A percentile compares a stretch with the other conserved stretches of the same genome.
phyloP scores from a whole-genome alignment of 768 basidiomycete genomes.

The Holtermannia corniformis region DNA sequence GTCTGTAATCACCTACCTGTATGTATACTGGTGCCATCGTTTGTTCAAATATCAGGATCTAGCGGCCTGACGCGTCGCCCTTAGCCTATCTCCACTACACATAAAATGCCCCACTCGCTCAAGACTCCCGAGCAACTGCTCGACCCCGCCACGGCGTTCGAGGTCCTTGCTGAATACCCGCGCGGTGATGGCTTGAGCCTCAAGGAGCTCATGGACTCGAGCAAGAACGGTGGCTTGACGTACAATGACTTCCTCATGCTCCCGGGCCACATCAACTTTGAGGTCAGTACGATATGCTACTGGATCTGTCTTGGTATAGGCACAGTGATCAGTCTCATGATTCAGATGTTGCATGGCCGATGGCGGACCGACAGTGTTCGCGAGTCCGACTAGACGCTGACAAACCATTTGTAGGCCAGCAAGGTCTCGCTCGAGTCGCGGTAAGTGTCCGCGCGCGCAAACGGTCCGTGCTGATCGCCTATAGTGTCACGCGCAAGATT shows the following conservation, averaged over 20 bases:
- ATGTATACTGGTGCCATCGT: too few species aligned
- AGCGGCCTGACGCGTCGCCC: too few species aligned
- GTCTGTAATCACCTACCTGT: too few species aligned
- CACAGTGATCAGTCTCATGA: too few species aligned
- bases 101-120: not conserved
- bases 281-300: conserved; percentile 47
- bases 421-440: conserved; percentile 2
- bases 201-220: conserved; percentile 74
- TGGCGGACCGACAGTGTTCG: too few species aligned
- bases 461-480: conserved; percentile 1
- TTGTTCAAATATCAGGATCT: too few species aligned
- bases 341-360: too few species aligned
- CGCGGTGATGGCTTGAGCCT: conserved; percentile 74
- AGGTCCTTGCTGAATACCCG: conserved; percentile 62
- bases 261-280: conserved; percentile 92
- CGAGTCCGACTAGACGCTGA: too few species aligned
- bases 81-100: too few species aligned
- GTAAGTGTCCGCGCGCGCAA: not conserved
- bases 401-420: too few species aligned
- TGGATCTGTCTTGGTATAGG: not conserved
- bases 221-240: conserved; percentile 63
- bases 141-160: conserved; percentile 62
- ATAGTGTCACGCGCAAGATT: conserved; percentile 81
- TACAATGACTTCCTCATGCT: conserved; percentile 95
- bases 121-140: conserved; percentile 44